Base-by-base conservation (phyloP, 441 rosid genomes). In the Geranium incanum region DNA sequence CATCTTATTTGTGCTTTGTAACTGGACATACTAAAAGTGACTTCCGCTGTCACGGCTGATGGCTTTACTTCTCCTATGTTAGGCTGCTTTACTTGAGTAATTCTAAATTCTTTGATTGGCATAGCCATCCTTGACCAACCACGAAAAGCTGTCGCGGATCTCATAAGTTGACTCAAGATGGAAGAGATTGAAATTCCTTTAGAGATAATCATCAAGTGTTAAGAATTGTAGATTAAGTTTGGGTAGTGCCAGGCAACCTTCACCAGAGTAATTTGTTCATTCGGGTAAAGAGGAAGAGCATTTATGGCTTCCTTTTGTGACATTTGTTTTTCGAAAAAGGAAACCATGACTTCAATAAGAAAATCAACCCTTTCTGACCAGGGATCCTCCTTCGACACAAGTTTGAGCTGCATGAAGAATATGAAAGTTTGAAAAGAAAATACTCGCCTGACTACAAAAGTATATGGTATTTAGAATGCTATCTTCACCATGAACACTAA, bases 121-220 rank as follows among this genome's bases (percentile, higher is more conserved):
- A 95, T 97, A 67, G 85, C 99, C 99, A 95, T 95, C 78, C 99
- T 88, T 68, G 99, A 95, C 99, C 98, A 95, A 70, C 99, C 99
- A 78, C 98, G 98, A 66, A 95, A 95, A 71, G 96, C 91, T 76
- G 97, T 76, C 99, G 11, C 99, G 99, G 72, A 95, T 95, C 90
- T 92, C 98, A 83, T 95, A 95, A 11, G 98, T 95, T 69, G 99
- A 95, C 81, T 95, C 99, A 68, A 95, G 89, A 55, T 98, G 99
- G 72, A 95, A 95, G 76, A 95, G 97, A 82, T 95, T 92, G 84
- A 95, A 95, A 79, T 95, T 95, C 80, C 99, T 81, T 4, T 92
- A 82, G 75, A 95, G 98, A 81, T 95, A 95, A 78, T 95, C 99
- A 81, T 95, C 97, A 67, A 95, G 97, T 13, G 97, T 95, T 81